A percentile compares a stretch with the other conserved stretches of the same genome.
Conservation (phyloP, 225 moss, liverwort and hornwort genomes). For the Pseudisothecium myosuroides region DNA sequence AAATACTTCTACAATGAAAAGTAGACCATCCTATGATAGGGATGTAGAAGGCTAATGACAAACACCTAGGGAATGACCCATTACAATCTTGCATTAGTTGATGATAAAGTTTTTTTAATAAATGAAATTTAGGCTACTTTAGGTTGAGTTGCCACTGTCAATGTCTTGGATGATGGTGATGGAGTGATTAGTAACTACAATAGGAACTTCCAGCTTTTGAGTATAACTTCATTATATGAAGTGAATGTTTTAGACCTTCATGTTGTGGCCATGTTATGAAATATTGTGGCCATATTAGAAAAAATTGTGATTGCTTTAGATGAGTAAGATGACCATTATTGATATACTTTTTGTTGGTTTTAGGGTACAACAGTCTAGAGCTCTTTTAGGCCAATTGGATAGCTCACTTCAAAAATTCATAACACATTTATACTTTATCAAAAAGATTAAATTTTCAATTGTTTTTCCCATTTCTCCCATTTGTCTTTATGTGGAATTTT, state of each 20-base stretch:
- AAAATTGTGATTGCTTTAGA: background rate
- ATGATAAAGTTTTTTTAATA: background rate
- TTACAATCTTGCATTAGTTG: background rate
- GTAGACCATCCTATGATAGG: fast-evolving
- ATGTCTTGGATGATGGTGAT: background rate
- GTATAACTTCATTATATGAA: background rate
- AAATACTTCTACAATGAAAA: background rate
- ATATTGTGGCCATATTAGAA: background rate
- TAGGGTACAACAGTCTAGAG: fast-evolving
- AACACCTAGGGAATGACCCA: background rate
- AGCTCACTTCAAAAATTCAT: background rate
- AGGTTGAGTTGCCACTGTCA: background rate
- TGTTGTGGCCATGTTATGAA: background rate
- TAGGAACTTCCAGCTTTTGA: background rate
- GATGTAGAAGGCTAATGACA: background rate
- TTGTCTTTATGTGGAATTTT: background rate
- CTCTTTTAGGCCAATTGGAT: fast-evolving
- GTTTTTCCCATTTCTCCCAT: background rate
- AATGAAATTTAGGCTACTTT: background rate
- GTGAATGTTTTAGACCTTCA: background rate
- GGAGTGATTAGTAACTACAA: background rate
- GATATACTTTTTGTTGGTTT: background rate
- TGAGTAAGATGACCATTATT: background rate
- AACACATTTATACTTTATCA: background rate
- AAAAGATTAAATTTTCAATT: background rate